A percentile compares a stretch with the other conserved stretches of the same genome.
These are phyloP conservation scores for Fusarium armeniacum DNA, from an alignment of 2,329 filamentous ascomycete genomes.

Conservation along the genomic window DNA sequence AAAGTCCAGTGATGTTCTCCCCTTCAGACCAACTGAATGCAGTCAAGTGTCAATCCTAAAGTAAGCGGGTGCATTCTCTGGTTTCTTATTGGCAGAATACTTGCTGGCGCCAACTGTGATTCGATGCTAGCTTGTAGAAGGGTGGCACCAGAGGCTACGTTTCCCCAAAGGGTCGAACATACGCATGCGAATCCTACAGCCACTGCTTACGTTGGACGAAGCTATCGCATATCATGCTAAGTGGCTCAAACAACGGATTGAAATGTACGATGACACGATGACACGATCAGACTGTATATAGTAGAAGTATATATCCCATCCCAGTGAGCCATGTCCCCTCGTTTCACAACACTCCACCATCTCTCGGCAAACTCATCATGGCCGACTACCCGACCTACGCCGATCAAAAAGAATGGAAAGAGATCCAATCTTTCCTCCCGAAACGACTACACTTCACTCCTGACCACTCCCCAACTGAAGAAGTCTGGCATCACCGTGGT, in stretches of 20 bases:
- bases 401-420: conserved; percentile 10
- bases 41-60: neutral
- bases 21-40: too few relatives aligned
- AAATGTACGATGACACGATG: neutral
- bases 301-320: neutral
- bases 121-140: rapidly evolving
- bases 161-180: neutral
- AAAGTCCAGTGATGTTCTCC: too few relatives aligned
- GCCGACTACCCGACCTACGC: conserved; percentile 4
- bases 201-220: neutral
- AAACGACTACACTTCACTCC: conserved; percentile 11
- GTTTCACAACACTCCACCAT: too few relatives aligned
- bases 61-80: rapidly evolving
- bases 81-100: rapidly evolving
- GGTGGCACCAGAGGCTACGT: neutral
- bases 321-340: neutral
- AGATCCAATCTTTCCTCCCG: conserved; percentile 12
- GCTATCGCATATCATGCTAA: rapidly evolving
- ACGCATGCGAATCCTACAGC: neutral
- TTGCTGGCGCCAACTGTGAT: neutral
- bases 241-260: neutral
- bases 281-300: too few relatives aligned
- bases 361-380: neutral
- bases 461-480: conserved; percentile 8
- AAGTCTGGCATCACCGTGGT: conserved; percentile 20